phyloP scores from a whole-genome alignment of 768 basidiomycete species.

The Tulasnella calospora region DNA sequence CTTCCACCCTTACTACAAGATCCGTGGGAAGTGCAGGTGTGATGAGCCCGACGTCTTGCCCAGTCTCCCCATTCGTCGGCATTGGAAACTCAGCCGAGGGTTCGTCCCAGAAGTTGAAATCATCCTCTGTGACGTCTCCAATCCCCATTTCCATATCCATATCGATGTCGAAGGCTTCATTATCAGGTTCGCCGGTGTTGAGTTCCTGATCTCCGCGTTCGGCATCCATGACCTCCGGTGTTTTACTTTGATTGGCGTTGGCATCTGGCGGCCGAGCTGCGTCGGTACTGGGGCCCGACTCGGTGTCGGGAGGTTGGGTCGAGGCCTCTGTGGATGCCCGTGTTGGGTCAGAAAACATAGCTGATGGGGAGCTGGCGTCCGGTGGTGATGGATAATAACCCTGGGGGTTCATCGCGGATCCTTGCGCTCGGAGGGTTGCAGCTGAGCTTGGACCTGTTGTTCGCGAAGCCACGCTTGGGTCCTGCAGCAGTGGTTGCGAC shows the following conservation, averaged over 20 bases:
- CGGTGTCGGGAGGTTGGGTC: conserved; percentile 16
- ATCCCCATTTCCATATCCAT: conserved; percentile 33
- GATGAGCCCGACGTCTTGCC: background rate
- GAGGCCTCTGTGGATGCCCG: conserved; percentile 39
- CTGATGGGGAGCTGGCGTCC: conserved; percentile 17
- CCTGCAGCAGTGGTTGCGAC: background rate
- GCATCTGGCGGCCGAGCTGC: background rate
- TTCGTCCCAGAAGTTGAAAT: conserved; percentile 80
- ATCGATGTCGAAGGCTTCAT: conserved; percentile 29
- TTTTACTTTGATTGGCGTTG: background rate
- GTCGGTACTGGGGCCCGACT: background rate
- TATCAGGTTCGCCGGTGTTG: conserved; percentile 29
- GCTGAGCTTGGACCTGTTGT: conserved; percentile 11
- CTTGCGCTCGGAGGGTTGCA: conserved; percentile 16
- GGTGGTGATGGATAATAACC: conserved; percentile 32
- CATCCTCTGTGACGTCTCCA: conserved; percentile 64
- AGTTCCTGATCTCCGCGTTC: background rate
- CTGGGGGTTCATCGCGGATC: conserved; percentile 29
- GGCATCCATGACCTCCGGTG: background rate
- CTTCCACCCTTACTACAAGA: background rate
- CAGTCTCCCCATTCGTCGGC: background rate
- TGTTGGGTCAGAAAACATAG: background rate
- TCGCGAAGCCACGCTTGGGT: background rate
- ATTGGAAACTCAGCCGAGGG: background rate
- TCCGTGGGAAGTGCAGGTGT: background rate